Evolutionary conservation across 768 basidiomycete genomes (phyloP), one percentile per base, ranked within the genome.

Genomic region (Baorangia bicolor): DNA sequence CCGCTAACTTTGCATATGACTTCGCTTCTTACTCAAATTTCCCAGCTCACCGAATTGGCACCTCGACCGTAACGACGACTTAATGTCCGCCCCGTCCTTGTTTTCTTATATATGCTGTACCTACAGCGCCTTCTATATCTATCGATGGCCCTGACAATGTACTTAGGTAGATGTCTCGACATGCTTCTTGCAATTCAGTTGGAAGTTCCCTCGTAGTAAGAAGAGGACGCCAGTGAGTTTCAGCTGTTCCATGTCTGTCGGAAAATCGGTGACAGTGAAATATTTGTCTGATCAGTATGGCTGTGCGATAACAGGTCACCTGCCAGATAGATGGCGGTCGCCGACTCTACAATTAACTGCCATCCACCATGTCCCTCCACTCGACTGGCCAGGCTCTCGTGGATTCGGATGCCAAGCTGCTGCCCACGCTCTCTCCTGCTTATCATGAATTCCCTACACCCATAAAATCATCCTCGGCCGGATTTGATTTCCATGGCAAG

Each of bases 401-500:
- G 6, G 27, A 12, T 18, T 21, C 44, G 2, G 18, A 34, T 34
- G 16, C 2, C 18, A 34, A 34, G 12, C n/a, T 16, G 12, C n/a
- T 16, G 12, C 31, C 31, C 3, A 70, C 71, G 23, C 73, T 66
- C 57, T 87, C 87, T 1, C 23, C 73, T 1, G 76, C 79, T 1
- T 88, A 88, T 59, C 72, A 80, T 11, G 58, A 71, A 10, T 86
- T 87, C 57, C 83, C 82, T 0, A 55, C 75, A 10, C 86, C 84
- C 7, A 83, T 88, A 52, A 70, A 73, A 43, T 55, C 77, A 2
- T 73, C 75, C 33, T 80, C 80, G 46, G 81, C 85, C 45, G 86
- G 83, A 1, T 88, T 89, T 59, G 87, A 90, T 68, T 89, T 90
- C 63, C 88, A 90, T 64, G 78, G 87, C 85, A 55, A 70, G 84